phyloP scores from a whole-genome alignment of 1,139 yeast genomes.

The Lodderomyces theae region DNA sequence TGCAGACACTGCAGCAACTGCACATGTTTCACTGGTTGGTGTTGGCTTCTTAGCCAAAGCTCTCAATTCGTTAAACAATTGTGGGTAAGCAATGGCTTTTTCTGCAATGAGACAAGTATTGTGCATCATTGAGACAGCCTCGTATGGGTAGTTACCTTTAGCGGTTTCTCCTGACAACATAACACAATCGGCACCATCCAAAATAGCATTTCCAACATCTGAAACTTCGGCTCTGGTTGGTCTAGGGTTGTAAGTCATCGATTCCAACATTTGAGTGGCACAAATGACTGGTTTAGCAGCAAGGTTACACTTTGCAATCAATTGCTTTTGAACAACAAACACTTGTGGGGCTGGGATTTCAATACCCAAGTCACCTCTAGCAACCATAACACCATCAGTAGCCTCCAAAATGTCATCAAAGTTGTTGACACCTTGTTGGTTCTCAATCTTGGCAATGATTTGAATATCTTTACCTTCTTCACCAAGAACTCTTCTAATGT shows the following conservation, averaged over 20 bases:
- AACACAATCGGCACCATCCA: conserved; percentile 99
- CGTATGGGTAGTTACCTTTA: conserved; percentile 96
- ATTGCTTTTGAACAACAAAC: conserved; percentile 96
- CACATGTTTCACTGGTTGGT: conserved; percentile 93
- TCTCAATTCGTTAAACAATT: conserved; percentile 87
- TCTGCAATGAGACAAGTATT: conserved; percentile 96
- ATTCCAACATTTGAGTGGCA: conserved; percentile 99
- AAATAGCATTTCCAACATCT: conserved; percentile 97
- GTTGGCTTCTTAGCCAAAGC: conserved; percentile 84
- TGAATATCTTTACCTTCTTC: conserved; percentile 95
- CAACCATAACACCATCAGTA: conserved; percentile 99
- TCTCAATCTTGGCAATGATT: conserved; percentile 96
- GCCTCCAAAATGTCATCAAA: conserved; percentile 91
- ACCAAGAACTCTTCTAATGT: conserved; percentile 92
- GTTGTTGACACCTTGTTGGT: conserved; percentile 99
- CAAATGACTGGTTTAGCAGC: conserved; percentile 99
- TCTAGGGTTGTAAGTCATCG: conserved; percentile 99
- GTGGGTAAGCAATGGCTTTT: conserved; percentile 89
- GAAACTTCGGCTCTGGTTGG: conserved; percentile 99
- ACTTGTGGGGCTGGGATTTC: conserved; percentile 99
- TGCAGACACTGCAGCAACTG: conserved; percentile 95
- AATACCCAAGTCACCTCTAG: conserved; percentile 99
- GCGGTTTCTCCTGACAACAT: conserved; percentile 99
- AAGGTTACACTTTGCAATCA: conserved; percentile 97
- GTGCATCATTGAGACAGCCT: conserved; percentile 99